Base-by-base conservation (phyloP, 2,329 filamentous ascomycete species). In the Pseudocercospora fuligena region DNA sequence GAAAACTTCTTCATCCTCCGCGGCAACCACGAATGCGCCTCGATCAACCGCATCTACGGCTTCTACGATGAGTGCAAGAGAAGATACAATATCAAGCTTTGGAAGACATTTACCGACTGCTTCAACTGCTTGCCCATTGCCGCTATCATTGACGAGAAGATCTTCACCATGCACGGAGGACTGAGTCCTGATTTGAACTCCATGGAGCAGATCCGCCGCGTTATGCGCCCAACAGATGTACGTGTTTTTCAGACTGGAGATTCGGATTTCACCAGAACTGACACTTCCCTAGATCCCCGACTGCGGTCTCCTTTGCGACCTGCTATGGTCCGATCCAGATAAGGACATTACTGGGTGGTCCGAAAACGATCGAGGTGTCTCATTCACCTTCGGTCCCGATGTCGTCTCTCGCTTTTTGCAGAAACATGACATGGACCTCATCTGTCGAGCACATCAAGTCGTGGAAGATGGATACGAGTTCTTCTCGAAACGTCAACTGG, bases 31-130 rank as follows among this genome's bases (percentile, higher is more conserved):
- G 95, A 99, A 83, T 98, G 95, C 83, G 95, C 95, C 66, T 97
- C 92, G 61, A 97, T 99, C 86, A 99, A 97, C 85, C 93, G 95
- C 78, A 97, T 98, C 82, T 99, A 99, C 81, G 95, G 95, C 67
- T 99, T 99, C 86, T 99, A 99, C 86, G 95, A 99, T 78, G 94
- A 99, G 83, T 99, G 94, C 90, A 99, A 99, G 87, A 91, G 95
- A 79, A 88, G 94, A 75, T 98, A 97, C 85, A 99, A 98, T 83
- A 97, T 98, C 86, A 98, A 98, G 88, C 87, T 98, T 69, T 98
- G 94, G 94, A 99, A 99, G 88, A 98, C 94, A 1, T 98, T 99
- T 80, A 97, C 94, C 70, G 94, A 99, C 81, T 97, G 94, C 87
- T 99, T 99, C 89, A 99, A 99, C 87, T 97, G 93, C 83, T 84